Conservation (phyloP, 75 land plant species). For the Pseudotsuga menziesii region DNA sequence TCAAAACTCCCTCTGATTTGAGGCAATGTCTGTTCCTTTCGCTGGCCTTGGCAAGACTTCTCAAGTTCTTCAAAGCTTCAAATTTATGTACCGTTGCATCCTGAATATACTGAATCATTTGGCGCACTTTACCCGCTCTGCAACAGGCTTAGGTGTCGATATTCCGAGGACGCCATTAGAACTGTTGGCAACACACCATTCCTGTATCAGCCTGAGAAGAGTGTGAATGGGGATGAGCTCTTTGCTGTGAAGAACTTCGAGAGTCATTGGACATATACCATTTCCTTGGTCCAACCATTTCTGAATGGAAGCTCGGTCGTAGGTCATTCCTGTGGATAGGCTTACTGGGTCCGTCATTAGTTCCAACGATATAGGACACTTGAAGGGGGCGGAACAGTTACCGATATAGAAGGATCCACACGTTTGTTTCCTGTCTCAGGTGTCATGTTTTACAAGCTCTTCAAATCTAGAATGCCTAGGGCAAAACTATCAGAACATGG, state of each 20-base stretch:
- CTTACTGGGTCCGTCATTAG: conserved; percentile 61
- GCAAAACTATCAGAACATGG: no score
- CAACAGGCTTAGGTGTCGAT: conserved; percentile 8
- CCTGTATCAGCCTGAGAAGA: conserved; percentile 43
- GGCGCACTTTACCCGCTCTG: background rate
- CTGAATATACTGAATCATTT: background rate
- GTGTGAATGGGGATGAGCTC: conserved; percentile 53
- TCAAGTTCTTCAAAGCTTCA: background rate
- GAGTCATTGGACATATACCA: conserved; percentile 49
- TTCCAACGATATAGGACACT: conserved; percentile 52
- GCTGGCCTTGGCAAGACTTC: background rate
- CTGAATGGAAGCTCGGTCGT: conserved; percentile 50
- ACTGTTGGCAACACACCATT: conserved; percentile 38
- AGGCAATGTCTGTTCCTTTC: background rate
- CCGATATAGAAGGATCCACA: no score
- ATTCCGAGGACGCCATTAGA: background rate
- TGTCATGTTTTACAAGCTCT: no score
- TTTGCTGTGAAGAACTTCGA: conserved; percentile 17
- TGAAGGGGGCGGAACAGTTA: conserved; percentile 32
- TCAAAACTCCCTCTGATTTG: no score
- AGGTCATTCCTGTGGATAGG: conserved; percentile 48
- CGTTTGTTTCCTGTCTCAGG: no score
- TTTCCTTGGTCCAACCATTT: conserved; percentile 29
- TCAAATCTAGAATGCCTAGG: no score
- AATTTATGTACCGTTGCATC: background rate